Evolutionary conservation across 768 basidiomycete genomes (phyloP).

Genomic region (Mycena galopus): DNA sequence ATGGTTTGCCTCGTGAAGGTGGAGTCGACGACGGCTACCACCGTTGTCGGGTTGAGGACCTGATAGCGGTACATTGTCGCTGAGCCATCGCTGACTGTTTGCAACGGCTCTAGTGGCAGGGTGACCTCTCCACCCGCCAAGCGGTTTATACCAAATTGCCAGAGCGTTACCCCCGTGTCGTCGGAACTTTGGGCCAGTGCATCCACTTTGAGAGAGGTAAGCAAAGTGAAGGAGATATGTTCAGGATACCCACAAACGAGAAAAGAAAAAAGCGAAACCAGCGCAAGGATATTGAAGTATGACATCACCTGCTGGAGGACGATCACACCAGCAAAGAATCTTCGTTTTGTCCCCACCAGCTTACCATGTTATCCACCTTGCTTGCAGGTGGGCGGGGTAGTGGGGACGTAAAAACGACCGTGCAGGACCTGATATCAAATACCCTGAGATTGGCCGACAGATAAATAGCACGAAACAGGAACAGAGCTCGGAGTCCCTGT

Average conservation of each 20-base stretch:
- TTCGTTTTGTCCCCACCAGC: background rate
- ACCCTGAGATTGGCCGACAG: too few species aligned
- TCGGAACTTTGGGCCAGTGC: slow-evolving; percentile 1
- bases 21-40: background rate
- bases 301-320: background rate
- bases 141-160: slow-evolving; percentile 13
- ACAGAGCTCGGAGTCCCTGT: too few species aligned
- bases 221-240: background rate
- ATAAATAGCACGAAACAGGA: too few species aligned
- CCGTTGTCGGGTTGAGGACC: background rate
- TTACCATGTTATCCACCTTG: background rate
- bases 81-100: slow-evolving; percentile 8
- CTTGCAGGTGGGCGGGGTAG: background rate
- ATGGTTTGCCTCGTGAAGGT: background rate
- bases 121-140: background rate
- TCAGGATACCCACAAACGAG: background rate
- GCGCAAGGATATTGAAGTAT: background rate
- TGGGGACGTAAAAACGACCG: too few species aligned
- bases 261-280: background rate
- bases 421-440: too few species aligned
- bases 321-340: background rate
- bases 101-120: slow-evolving; percentile 5
- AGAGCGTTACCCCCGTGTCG: slow-evolving; percentile 11
- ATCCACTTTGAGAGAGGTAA: background rate
- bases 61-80: slow-evolving; percentile 13